These are phyloP conservation scores for Globisporangium spinosum DNA, from an alignment of 352 stramenopile genomes.

Conservation along the genomic window DNA sequence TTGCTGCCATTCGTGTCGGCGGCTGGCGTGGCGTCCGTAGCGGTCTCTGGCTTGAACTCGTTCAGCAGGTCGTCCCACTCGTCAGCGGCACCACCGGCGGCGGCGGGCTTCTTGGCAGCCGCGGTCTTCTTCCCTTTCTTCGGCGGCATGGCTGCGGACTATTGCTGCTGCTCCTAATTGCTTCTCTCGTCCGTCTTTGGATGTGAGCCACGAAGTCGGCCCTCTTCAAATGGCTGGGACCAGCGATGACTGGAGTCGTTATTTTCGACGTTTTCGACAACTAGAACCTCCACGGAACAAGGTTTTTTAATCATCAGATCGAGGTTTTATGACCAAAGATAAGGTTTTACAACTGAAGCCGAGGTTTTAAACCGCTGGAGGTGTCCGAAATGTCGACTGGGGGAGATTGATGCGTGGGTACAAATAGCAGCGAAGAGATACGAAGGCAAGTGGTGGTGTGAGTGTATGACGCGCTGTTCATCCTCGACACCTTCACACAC, in stretches of 20 bases:
- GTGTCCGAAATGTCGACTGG: neutral
- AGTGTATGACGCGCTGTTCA: too few species aligned
- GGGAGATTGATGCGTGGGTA: too few species aligned
- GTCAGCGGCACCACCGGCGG: conserved; percentile 24
- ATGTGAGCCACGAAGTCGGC: neutral
- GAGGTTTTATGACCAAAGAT: too few species aligned
- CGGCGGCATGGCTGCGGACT: conserved; percentile 45
- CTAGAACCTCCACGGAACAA: neutral
- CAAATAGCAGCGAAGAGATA: too few species aligned
- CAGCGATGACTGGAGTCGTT: too few species aligned
- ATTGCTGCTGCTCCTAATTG: neutral
- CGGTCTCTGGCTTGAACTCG: conserved; percentile 44
- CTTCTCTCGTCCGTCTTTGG: neutral
- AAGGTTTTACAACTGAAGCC: neutral
- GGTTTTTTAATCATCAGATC: too few species aligned
- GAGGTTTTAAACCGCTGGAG: neutral
- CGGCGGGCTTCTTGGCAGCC: conserved; percentile 47
- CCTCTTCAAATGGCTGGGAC: too few species aligned
- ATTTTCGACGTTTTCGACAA: neutral
- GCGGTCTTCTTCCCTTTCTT: conserved; percentile 79
- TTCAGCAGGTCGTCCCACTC: conserved; percentile 75
- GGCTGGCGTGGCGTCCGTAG: conserved; percentile 16
- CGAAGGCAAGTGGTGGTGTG: too few species aligned
- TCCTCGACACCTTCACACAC: too few species aligned
- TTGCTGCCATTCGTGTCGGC: conserved; percentile 12